Base-by-base conservation (phyloP, 176 grass and related monocot genomes). In the Rhynchospora tenuis region DNA sequence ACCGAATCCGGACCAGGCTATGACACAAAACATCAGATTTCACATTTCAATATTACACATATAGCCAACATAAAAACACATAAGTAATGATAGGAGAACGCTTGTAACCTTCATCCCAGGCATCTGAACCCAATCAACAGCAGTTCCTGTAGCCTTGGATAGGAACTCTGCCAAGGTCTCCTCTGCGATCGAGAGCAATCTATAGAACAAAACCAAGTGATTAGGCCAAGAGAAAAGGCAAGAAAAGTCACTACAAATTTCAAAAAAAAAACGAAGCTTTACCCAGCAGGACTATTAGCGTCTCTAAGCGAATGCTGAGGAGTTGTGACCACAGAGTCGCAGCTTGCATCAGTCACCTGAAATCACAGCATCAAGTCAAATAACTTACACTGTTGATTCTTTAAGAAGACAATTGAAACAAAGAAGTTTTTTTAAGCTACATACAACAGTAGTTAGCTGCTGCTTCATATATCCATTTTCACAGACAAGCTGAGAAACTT, bases 1-100 rank as follows among this genome's bases (percentile, higher is more conserved):
- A 95, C 93, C 89, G 96, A 99, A 99, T 99, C 96, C 93, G 96
- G 96, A 99, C 96, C 96, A 99, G 96, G 96, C 96, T 98, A 87
- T 12, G 69, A 66, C 23, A 19, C 24, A 47, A 86, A 42, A 81
- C 72, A 5, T 9, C 63, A 48, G 15, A 44, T 0, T 81, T 46
- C 12, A 26, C 66, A 57, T 4, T 0, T 8, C 74, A 45, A 88
- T 55, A 68, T 50, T 29, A 14, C 79, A 19, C 20, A 14, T 82
- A 87, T 51, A n/a, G n/a, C n/a, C n/a, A 66, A 15, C 3, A 48
- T 29, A 19, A 13, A 23, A 51, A 52, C 54, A 56, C 28, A 12
- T 27, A 64, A 29, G 2, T 12, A 6, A 33, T 8, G 9, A 86
- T 22, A 26, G n/a, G n/a, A n/a, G n/a, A n/a, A n/a, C n/a, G 8